A percentile compares a stretch with the other conserved stretches of the same genome.
Evolutionary conservation across 2,329 filamentous ascomycete species (phyloP).

Genomic region (Gaeumannomyces sp.): DNA sequence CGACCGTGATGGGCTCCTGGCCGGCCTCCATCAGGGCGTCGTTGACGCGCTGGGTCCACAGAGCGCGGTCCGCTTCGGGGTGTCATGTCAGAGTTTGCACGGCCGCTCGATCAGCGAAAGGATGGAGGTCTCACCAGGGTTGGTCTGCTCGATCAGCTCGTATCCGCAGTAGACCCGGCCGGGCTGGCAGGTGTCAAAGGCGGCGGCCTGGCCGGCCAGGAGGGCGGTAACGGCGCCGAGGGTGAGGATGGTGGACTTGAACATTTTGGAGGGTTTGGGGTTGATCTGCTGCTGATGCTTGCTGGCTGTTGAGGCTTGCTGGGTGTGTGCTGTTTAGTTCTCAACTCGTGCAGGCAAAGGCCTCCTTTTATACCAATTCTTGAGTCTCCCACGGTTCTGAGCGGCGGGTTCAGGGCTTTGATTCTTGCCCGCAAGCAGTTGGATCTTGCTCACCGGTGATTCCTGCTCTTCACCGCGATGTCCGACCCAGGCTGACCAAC

Average conservation of each 20-base stretch:
- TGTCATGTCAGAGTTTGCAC: neutral
- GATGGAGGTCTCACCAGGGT: neutral
- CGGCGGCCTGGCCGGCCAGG: slow-evolving; percentile 1
- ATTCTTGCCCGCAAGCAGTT: neutral
- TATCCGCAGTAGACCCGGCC: neutral
- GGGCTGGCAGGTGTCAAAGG: neutral
- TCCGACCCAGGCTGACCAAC: no score
- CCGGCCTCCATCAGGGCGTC: neutral
- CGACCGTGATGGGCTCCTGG: neutral
- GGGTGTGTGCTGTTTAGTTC: neutral
- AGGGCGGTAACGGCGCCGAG: neutral
- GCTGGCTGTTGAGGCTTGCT: neutral
- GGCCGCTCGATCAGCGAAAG: neutral
- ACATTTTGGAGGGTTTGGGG: neutral
- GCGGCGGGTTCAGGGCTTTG: neutral
- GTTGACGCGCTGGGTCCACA: neutral
- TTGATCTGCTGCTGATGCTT: no score
- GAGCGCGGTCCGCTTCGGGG: neutral
- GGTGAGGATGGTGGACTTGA: neutral
- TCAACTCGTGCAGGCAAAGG: neutral
- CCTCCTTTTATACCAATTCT: neutral
- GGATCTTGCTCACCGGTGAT: no score
- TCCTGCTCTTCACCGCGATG: no score
- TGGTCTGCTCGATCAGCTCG: neutral
- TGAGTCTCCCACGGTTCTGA: neutral